Percentiles rank a stretch among this genome's conserved stretches.
These are phyloP conservation scores for Monosporozyma siamensis DNA, from an alignment of 805 yeast species.

Conservation along the genomic window DNA sequence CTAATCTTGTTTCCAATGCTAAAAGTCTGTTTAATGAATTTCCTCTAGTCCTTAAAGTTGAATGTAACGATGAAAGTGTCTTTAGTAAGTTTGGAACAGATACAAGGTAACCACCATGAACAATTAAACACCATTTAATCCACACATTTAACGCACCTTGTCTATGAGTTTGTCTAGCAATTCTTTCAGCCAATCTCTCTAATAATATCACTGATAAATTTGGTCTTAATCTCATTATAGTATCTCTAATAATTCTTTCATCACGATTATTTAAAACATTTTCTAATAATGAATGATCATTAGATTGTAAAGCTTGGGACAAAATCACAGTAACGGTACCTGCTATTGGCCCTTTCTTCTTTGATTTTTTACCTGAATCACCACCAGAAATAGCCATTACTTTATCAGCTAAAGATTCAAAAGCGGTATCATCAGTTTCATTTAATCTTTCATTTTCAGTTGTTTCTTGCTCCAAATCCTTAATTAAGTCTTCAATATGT, in stretches of 20 bases:
- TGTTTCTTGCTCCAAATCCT: conserved; percentile 34
- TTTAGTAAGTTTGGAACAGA: conserved; percentile 41
- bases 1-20: conserved; percentile 75
- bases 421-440: conserved; percentile 32
- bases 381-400: conserved; percentile 10
- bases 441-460: conserved; percentile 37
- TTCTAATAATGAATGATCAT: conserved; percentile 79
- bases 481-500: conserved; percentile 39
- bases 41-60: conserved; percentile 57
- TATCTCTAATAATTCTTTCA: conserved; percentile 42
- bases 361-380: conserved; percentile 14
- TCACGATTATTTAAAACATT: conserved; percentile 56
- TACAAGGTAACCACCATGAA: conserved; percentile 64
- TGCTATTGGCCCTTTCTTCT: conserved; percentile 44
- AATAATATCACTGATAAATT: conserved; percentile 46
- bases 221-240: conserved; percentile 49
- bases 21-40: conserved; percentile 61
- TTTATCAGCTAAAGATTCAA: conserved; percentile 48
- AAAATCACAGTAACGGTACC: conserved; percentile 80
- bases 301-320: conserved; percentile 78
- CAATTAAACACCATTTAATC: conserved; percentile 80
- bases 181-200: conserved; percentile 48
- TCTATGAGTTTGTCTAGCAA: conserved; percentile 49
- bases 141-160: conserved; percentile 50
- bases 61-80: conserved; percentile 52